phyloP scores from a whole-genome alignment of 805 yeast species.

The Torulaspora delbrueckii region DNA sequence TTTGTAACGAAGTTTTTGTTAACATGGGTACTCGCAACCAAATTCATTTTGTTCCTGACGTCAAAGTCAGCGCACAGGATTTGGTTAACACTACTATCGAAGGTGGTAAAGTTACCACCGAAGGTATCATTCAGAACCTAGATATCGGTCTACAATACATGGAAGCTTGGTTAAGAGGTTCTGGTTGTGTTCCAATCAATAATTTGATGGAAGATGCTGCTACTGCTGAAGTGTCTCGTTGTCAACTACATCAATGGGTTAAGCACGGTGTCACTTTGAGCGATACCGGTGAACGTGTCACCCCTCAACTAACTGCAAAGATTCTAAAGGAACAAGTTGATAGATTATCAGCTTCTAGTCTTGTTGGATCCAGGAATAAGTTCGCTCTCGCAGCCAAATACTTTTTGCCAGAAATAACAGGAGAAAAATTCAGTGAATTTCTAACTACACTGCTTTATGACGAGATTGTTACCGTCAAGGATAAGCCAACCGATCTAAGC shows the following conservation, averaged over 20 bases:
- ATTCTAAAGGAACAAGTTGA: constrained; percentile 60
- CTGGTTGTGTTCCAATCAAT: constrained; percentile 83
- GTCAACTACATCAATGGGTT: constrained; percentile 81
- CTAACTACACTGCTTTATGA: constrained; percentile 73
- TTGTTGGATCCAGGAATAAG: constrained; percentile 49
- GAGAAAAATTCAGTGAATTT: constrained; percentile 69
- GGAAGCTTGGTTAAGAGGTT: constrained; percentile 81
- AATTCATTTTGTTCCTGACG: constrained; percentile 46
- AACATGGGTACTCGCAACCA: constrained; percentile 84
- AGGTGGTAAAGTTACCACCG: constrained; percentile 59
- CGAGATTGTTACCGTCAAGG: constrained; percentile 41
- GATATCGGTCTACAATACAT: constrained; percentile 74
- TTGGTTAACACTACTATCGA: constrained; percentile 60
- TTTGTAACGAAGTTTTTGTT: constrained; percentile 67
- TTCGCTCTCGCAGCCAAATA: constrained; percentile 64
- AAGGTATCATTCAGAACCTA: constrained; percentile 66
- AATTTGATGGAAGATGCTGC: constrained; percentile 88
- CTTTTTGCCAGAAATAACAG: constrained; percentile 68
- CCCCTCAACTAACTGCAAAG: constrained; percentile 53
- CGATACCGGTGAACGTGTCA: constrained; percentile 54
- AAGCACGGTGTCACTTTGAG: constrained; percentile 58
- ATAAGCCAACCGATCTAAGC: constrained; percentile 28
- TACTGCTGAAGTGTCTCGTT: constrained; percentile 80
- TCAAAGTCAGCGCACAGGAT: constrained; percentile 48
- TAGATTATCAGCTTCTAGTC: constrained; percentile 43